phyloP scores from a whole-genome alignment of 495 filamentous ascomycete species.

The Astrothelium subdiscretum region DNA sequence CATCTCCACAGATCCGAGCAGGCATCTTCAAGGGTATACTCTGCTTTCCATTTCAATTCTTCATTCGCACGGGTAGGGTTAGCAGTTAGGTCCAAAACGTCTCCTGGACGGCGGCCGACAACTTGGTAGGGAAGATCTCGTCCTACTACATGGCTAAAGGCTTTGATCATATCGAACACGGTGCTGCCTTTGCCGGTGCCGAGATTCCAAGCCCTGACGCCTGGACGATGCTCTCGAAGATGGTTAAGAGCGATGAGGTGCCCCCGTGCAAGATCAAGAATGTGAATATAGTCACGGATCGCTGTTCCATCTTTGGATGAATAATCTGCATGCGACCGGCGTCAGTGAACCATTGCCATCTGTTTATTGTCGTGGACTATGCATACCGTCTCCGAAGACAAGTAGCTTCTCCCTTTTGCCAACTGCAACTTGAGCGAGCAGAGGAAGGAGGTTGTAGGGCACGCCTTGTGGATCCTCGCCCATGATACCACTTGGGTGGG shows the following conservation, averaged over 20 bases:
- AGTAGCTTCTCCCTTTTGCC: slow-evolving; percentile 89
- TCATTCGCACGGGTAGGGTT: slow-evolving; percentile 76
- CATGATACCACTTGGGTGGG: slow-evolving; percentile 94
- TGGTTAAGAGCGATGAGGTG: slow-evolving; percentile 89
- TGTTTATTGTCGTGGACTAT: background rate
- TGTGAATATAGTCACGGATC: slow-evolving; percentile 68
- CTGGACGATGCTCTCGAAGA: slow-evolving; percentile 78
- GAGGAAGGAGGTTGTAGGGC: slow-evolving; percentile 88
- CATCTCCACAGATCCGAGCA: slow-evolving; percentile 93
- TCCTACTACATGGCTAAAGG: slow-evolving; percentile 80
- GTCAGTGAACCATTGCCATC: background rate
- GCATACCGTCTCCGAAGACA: slow-evolving; percentile 82
- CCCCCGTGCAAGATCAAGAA: slow-evolving; percentile 78
- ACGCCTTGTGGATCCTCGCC: slow-evolving; percentile 94
- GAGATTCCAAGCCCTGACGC: slow-evolving; percentile 92
- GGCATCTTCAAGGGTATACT: slow-evolving; percentile 79
- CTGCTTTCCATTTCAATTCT: slow-evolving; percentile 87
- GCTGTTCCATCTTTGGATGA: slow-evolving; percentile 64
- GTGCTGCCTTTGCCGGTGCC: slow-evolving; percentile 93
- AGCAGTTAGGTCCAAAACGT: slow-evolving; percentile 89
- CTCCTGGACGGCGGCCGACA: slow-evolving; percentile 68
- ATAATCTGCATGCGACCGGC: slow-evolving; percentile 55
- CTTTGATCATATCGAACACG: slow-evolving; percentile 93
- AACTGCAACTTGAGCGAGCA: slow-evolving; percentile 90
- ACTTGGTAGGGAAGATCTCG: slow-evolving; percentile 79